Conservation (phyloP, 768 basidiomycete genomes). For the Tulasnella sp. region DNA sequence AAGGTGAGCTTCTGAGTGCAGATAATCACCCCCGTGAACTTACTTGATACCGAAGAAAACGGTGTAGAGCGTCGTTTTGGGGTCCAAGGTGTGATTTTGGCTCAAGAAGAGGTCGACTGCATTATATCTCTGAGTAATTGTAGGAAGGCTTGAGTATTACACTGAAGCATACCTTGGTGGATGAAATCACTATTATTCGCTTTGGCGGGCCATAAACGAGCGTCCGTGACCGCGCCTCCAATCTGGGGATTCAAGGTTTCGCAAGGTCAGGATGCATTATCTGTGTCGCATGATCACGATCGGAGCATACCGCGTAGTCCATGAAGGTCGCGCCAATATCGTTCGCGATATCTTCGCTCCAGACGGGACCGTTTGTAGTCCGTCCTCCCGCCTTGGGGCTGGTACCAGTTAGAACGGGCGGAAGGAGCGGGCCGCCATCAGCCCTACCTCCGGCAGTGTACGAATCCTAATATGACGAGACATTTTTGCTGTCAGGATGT, state of each 20-base stretch:
- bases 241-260: not conserved
- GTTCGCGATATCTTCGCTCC: conserved; percentile 55
- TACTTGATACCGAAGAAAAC: conserved; percentile 22
- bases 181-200: conserved; percentile 54
- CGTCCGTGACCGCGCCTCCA: conserved; percentile 54
- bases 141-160: not conserved
- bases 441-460: conserved; percentile 56
- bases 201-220: conserved; percentile 57
- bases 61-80: conserved; percentile 53
- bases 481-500: not conserved
- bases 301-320: conserved; percentile 54
- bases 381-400: conserved; percentile 56
- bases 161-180: conserved; percentile 49
- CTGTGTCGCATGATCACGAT: not conserved
- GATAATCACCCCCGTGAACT: not conserved
- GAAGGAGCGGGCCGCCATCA: conserved; percentile 51
- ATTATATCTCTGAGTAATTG: not conserved
- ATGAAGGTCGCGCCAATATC: conserved; percentile 49
- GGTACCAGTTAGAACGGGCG: conserved; percentile 51
- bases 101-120: conserved; percentile 51
- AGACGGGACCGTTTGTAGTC: conserved; percentile 55
- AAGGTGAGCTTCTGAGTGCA: conserved; percentile 36
- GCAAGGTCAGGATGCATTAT: not conserved
- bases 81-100: conserved; percentile 52
- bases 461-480: conserved; percentile 46